Base-by-base conservation (phyloP, 2,329 filamentous ascomycete species). In the Fusarium heterosporum region DNA sequence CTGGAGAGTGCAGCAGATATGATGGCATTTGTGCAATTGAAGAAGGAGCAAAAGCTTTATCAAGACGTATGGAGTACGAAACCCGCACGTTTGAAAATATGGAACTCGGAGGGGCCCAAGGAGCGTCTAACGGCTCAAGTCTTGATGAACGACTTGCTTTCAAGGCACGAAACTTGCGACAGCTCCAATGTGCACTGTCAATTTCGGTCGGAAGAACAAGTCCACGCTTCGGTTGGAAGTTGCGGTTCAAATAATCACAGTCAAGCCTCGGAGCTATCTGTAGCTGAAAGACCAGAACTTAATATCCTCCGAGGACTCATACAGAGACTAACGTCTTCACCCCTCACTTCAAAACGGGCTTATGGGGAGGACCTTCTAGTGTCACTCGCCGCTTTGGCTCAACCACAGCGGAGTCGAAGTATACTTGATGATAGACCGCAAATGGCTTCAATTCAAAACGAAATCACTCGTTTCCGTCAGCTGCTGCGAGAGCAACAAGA, bases 291-390 rank as follows among this genome's bases (percentile, higher is more conserved):
- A 1, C 25, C 29, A 2, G 50, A 47, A 3, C 6, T 6, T 7
- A 3, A 9, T 4, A 34, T 1, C 2, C 43, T 55, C 4, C 2
- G 28, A 14, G 1, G 8, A 1, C 55, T 66, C 3, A 22, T 64
- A 43, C 32, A 53, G 11, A 22, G 13, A 8, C 70, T 72, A 14
- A 11, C 25, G 11, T 11, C 36, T 3, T 69, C 65, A 2, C 8
- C 51, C 0, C 48, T 55, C 2, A 1, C 13, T 4, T 61, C 62
- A 1, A 51, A 68, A n/a, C 49, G 45, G 17, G 51, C 51, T 25
- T 73, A 73, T n/a, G 50, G 71, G 3, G 28, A 61, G 1, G 72
- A 73, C 5, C 67, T 73, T 14, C 28, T 14, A 2, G 10, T 17
- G 6, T 70, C 64, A 1, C 46, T 68, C 3, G 2, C 0, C 3